Evolutionary conservation across 495 filamentous ascomycete genomes (phyloP).

Genomic region (Recurvomyces mirabilis): DNA sequence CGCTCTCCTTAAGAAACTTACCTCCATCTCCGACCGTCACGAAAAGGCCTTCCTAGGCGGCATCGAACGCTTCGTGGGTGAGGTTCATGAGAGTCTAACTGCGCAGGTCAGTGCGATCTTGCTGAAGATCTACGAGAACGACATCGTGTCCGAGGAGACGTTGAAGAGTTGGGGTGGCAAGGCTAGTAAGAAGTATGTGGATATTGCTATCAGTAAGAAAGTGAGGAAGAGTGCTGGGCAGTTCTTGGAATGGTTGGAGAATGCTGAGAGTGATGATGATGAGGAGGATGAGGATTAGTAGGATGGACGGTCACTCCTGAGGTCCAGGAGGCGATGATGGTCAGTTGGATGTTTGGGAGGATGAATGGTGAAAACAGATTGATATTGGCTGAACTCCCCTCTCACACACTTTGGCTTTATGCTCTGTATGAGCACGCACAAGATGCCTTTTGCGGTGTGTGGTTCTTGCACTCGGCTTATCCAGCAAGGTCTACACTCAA

Average conservation of each 20-base stretch:
- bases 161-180: slow-evolving; percentile 84
- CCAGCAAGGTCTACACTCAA: too few relatives aligned
- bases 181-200: slow-evolving; percentile 96
- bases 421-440: too few relatives aligned
- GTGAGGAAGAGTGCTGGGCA: slow-evolving; percentile 88
- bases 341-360: too few relatives aligned
- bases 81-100: slow-evolving; percentile 67
- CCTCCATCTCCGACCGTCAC: slow-evolving; percentile 71
- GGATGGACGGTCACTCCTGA: too few relatives aligned
- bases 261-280: slow-evolving; percentile 75
- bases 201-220: slow-evolving; percentile 80
- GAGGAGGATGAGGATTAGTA: slow-evolving; percentile 43
- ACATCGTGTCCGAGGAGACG: slow-evolving; percentile 75
- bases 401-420: too few relatives aligned
- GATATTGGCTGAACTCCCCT: too few relatives aligned
- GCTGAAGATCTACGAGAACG: slow-evolving; percentile 74
- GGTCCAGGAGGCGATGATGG: too few relatives aligned
- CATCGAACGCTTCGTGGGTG: slow-evolving; percentile 82
- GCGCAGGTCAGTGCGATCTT: slow-evolving; percentile 74
- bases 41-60: slow-evolving; percentile 97
- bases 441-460: too few relatives aligned
- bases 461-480: too few relatives aligned
- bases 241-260: slow-evolving; percentile 88
- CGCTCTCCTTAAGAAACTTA: slow-evolving; percentile 80
- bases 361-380: too few relatives aligned